These are phyloP conservation scores for Sherardia arvensis DNA, from an alignment of 257 asterid species.

Conservation along the genomic window DNA sequence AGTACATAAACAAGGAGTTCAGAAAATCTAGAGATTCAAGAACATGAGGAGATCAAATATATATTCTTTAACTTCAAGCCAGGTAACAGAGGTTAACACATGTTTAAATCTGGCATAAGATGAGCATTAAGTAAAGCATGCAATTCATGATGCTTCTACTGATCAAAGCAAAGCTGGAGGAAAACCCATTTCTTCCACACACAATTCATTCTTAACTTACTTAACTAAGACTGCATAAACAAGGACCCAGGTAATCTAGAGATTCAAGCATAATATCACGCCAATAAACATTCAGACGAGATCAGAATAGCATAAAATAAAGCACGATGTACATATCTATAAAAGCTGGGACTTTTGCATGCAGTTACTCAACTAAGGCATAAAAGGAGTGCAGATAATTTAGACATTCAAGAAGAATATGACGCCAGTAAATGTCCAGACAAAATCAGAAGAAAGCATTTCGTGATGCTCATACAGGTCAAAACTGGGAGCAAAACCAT, in stretches of 20 bases:
- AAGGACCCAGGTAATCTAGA: too few relatives aligned
- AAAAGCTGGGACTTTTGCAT: background rate
- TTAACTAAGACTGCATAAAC: background rate
- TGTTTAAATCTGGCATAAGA: background rate
- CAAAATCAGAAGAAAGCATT: background rate
- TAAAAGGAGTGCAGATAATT: background rate
- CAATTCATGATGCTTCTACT: background rate
- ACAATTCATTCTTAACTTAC: too few relatives aligned
- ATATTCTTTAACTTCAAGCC: too few relatives aligned
- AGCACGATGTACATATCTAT: background rate
- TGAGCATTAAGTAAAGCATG: background rate
- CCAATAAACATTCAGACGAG: background rate
- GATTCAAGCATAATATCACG: background rate
- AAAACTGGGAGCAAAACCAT: too few relatives aligned
- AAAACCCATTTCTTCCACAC: too few relatives aligned
- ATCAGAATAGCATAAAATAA: background rate
- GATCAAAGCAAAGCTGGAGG: too few relatives aligned
- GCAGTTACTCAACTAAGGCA: background rate
- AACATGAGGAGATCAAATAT: too few relatives aligned
- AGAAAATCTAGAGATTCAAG: too few relatives aligned
- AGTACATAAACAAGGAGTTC: too few relatives aligned
- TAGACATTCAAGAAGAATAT: background rate
- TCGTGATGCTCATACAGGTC: background rate
- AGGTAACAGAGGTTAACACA: background rate
- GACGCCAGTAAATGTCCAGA: background rate